phyloP scores from a whole-genome alignment of 176 grass and related monocot genomes.

The Carex scoparia region DNA sequence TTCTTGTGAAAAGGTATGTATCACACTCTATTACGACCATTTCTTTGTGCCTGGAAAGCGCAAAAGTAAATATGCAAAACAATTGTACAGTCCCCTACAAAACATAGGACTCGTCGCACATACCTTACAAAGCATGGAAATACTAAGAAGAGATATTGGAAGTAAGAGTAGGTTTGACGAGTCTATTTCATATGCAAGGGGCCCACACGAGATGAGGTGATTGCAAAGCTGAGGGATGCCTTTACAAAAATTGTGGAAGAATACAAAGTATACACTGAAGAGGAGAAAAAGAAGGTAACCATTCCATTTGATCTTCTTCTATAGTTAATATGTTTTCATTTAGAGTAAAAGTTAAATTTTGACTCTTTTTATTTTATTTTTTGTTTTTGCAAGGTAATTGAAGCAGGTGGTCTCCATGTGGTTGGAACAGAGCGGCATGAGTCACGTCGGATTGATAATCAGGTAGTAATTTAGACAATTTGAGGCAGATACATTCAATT shows the following conservation, averaged over 20 bases:
- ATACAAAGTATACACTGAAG: slow-evolving; percentile 88
- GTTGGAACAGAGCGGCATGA: slow-evolving; percentile 93
- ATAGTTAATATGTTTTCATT: not conserved
- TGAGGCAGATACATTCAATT: not conserved
- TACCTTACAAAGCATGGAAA: not conserved
- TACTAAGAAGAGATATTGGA: not conserved
- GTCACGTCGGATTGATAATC: slow-evolving; percentile 98
- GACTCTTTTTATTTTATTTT: not conserved
- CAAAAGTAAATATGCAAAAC: slow-evolving; percentile 16
- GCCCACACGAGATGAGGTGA: slow-evolving; percentile 87
- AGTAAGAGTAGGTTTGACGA: slow-evolving; percentile 9
- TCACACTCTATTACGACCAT: slow-evolving; percentile 17
- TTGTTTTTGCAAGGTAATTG: slow-evolving; percentile 57
- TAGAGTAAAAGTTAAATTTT: not conserved
- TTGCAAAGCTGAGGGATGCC: slow-evolving; percentile 76
- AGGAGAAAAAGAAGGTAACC: slow-evolving; percentile 83
- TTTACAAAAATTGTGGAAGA: slow-evolving; percentile 79
- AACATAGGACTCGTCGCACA: not conserved
- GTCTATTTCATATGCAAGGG: slow-evolving; percentile 45
- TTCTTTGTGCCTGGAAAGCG: not conserved
- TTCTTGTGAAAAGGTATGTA: slow-evolving; percentile 88
- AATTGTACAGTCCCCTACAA: not conserved
- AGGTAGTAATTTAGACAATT: slow-evolving; percentile 40
- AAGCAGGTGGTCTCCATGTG: slow-evolving; percentile 89
- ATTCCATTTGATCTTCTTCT: slow-evolving; percentile 23